These are phyloP conservation scores for Linaria vulgaris DNA, from an alignment of 257 asterid genomes.

Conservation along the genomic window DNA sequence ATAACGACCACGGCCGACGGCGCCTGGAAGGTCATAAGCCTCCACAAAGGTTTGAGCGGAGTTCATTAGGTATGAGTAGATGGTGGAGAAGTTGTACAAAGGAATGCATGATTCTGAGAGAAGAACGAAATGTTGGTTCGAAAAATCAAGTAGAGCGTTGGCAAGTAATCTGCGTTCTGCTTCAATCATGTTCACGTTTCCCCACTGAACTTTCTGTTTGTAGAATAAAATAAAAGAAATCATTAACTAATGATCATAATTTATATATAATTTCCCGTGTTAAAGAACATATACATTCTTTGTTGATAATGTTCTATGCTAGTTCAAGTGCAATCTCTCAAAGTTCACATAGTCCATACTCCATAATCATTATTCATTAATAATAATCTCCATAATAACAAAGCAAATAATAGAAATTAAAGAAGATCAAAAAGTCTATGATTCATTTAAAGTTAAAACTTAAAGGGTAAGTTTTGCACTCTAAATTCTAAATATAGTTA, in stretches of 20 bases:
- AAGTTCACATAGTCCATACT: too few relatives aligned
- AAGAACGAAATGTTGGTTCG: constrained; percentile 78
- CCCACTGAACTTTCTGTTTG: constrained; percentile 74
- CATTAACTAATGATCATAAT: background rate
- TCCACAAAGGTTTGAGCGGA: constrained; percentile 60
- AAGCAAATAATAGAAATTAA: too few relatives aligned
- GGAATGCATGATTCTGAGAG: constrained; percentile 89
- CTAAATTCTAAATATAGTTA: background rate
- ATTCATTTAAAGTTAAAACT: background rate
- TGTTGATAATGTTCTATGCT: background rate
- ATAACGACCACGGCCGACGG: constrained; percentile 78
- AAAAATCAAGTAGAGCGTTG: constrained; percentile 79
- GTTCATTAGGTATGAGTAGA: constrained; percentile 63
- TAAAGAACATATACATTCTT: too few relatives aligned
- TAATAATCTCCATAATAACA: too few relatives aligned
- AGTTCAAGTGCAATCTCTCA: background rate
- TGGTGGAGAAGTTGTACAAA: constrained; percentile 69
- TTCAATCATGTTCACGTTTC: constrained; percentile 75
- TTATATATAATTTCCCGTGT: background rate
- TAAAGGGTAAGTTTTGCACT: background rate
- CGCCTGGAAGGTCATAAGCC: constrained; percentile 42
- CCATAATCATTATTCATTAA: too few relatives aligned
- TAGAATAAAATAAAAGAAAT: background rate
- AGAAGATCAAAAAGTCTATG: too few relatives aligned
- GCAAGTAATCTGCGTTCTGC: constrained; percentile 85